Conservation (phyloP, 2,329 filamentous ascomycete genomes). For the Tolypocladium endophyticum region DNA sequence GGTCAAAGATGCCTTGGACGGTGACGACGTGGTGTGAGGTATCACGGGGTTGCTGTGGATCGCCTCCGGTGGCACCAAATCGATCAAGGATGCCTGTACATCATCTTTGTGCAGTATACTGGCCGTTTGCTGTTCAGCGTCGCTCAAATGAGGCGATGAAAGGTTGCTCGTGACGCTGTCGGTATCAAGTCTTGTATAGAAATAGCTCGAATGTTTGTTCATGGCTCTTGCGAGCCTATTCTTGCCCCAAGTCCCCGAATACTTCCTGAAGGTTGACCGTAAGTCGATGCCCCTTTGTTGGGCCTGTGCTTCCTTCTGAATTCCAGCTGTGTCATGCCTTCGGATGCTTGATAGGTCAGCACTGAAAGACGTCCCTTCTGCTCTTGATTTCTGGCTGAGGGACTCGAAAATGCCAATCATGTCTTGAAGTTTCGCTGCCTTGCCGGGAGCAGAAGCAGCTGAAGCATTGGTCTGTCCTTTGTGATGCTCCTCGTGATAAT, state of each 20-base stretch:
- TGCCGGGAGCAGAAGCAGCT: background rate
- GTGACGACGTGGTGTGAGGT: background rate
- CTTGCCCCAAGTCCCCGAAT: constrained; percentile 10
- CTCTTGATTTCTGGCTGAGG: constrained; percentile 6
- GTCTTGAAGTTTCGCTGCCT: constrained; percentile 8
- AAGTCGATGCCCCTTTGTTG: constrained; percentile 7
- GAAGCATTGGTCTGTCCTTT: background rate
- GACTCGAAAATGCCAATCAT: constrained; percentile 20
- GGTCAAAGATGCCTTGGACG: background rate
- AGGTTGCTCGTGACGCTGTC: background rate
- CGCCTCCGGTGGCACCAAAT: background rate
- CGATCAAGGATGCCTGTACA: background rate
- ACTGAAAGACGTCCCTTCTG: background rate
- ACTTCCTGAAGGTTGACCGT: constrained; percentile 8
- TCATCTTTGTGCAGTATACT: background rate
- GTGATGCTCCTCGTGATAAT: background rate
- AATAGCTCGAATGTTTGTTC: background rate
- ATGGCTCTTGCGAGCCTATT: background rate
- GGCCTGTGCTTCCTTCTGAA: background rate
- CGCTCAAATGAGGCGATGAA: background rate
- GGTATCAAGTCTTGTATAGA: background rate
- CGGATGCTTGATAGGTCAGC: background rate
- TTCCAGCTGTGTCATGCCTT: background rate
- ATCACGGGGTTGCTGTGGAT: background rate
- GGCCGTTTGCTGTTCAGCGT: background rate